Percentiles rank a stretch among this genome's conserved stretches.
Conservation (phyloP, 2,329 filamentous ascomycete species). For the Plectosphaerella plurivora region DNA sequence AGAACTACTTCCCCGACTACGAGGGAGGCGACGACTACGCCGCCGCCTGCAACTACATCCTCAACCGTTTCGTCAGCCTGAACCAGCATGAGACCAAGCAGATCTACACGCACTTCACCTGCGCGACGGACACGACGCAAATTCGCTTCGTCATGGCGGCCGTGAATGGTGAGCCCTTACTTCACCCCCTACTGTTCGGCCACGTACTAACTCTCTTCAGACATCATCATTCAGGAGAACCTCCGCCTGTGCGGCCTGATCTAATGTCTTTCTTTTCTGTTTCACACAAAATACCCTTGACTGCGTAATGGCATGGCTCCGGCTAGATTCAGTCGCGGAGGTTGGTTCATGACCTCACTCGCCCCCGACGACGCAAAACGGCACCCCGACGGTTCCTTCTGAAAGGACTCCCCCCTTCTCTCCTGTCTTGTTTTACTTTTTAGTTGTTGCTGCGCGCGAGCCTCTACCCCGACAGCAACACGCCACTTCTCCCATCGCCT, state of each 20-base stretch:
- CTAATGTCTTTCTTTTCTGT: slow-evolving; percentile 39
- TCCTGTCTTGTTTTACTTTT: slow-evolving; percentile 19
- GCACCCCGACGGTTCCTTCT: slow-evolving; percentile 11
- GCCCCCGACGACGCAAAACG: slow-evolving; percentile 10
- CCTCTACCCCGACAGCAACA: neutral
- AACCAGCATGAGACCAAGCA: slow-evolving; percentile 99
- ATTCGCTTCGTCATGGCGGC: slow-evolving; percentile 99
- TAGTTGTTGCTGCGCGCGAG: neutral
- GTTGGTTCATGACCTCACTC: slow-evolving; percentile 13
- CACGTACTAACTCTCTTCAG: slow-evolving; percentile 38
- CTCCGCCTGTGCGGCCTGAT: slow-evolving; percentile 94
- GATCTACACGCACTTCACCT: slow-evolving; percentile 99
- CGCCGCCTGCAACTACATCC: slow-evolving; percentile 95
- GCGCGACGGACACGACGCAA: slow-evolving; percentile 96
- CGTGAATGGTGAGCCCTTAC: slow-evolving; percentile 74
- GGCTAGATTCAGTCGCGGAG: slow-evolving; percentile 12
- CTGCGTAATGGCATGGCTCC: slow-evolving; percentile 20
- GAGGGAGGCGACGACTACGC: slow-evolving; percentile 95
- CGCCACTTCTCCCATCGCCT: slow-evolving; percentile 14
- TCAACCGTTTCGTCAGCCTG: slow-evolving; percentile 95
- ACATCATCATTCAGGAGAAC: slow-evolving; percentile 99
- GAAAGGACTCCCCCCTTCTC: slow-evolving; percentile 16
- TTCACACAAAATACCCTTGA: slow-evolving; percentile 38
- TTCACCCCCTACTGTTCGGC: too few relatives aligned
- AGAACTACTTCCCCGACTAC: slow-evolving; percentile 85